These are phyloP conservation scores for Loxodes magnus DNA, from an alignment of 73 alveolate genomes.

Conservation along the genomic window DNA sequence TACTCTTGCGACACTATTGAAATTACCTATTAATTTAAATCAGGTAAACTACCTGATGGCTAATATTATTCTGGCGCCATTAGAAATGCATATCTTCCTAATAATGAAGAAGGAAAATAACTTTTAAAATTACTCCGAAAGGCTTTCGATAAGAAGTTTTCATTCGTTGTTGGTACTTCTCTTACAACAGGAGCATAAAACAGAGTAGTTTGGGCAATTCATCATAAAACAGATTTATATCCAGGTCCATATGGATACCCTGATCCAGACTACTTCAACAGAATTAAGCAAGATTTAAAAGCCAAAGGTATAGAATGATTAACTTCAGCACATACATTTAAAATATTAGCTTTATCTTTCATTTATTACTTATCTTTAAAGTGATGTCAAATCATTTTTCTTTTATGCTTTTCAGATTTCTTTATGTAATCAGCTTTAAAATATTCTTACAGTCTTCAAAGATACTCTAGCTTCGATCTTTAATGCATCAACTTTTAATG, in stretches of 20 bases:
- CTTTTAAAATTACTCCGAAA: slow-evolving; percentile 56
- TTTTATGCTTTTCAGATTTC: no score
- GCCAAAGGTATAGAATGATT: slow-evolving; percentile 78
- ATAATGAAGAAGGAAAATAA: slow-evolving; percentile 76
- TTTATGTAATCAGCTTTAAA: no score
- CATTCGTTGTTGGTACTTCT: slow-evolving; percentile 91
- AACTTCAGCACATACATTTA: no score
- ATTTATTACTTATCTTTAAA: no score
- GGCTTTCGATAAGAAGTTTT: slow-evolving; percentile 79
- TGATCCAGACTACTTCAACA: slow-evolving; percentile 84
- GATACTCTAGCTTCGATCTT: no score
- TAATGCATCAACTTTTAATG: no score
- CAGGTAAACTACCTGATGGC: slow-evolving; percentile 49
- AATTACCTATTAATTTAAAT: slow-evolving; percentile 47
- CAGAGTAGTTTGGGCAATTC: slow-evolving; percentile 91
- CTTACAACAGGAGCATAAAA: slow-evolving; percentile 86
- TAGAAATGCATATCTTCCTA: slow-evolving; percentile 83
- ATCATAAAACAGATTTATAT: slow-evolving; percentile 77
- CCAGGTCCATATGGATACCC: slow-evolving; percentile 93
- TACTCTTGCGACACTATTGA: slow-evolving; percentile 36
- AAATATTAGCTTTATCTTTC: no score
- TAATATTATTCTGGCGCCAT: slow-evolving; percentile 60
- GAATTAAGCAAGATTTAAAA: slow-evolving; percentile 80
- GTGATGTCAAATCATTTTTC: no score
- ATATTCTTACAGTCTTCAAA: no score